Evolutionary conservation across 2,329 filamentous ascomycete genomes (phyloP), one percentile per base, ranked within the genome.

Genomic region (Cytospora chrysosperma): DNA sequence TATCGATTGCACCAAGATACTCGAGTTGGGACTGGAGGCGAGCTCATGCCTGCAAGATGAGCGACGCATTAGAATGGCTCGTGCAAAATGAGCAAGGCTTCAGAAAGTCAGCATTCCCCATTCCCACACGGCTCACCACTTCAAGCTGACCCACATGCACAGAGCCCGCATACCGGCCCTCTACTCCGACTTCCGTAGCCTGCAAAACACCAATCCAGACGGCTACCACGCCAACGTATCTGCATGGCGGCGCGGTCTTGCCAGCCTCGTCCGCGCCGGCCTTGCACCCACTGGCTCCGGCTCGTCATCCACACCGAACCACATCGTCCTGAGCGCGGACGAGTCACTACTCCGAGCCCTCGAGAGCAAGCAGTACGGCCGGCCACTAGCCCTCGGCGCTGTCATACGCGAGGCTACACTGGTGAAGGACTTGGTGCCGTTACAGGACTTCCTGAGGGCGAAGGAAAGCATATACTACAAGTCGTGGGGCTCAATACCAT

Each of bases 301-400:
- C 40, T 56, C 66, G 15, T 63, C 69, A 28, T 71, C 78, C 0
- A 73, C 73, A 6, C 75, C 79, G 2, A 81, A 81, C 63, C 76
- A 81, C 21, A 75, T 89, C 15, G 75, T 85, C 32, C 74, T 89
- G 30, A 77, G 78, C 9, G 75, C 85, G 43, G 82, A 85, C 69
- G 85, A 90, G 40, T 81, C 85, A 32, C 82, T 99, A 1, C 78
- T 90, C 26, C 83, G 85, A 27, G 86, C 87, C 40, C 79, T 99
- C 59, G 88, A 93, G 68, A 90, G 83, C 56, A 87, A 87, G 52
- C 88, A 94, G 70, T 93, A 87, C 75, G 95, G 95, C 2, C 85
- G 88, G 53, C 95, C 95, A 1, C 82, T 94, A 12, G 92, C 91
- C 3, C 79, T 99, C 0, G 90, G 90, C 1, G 86, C 88, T 4